Evolutionary conservation across 257 asterid genomes (phyloP).

Genomic region (Solanum sitiens): DNA sequence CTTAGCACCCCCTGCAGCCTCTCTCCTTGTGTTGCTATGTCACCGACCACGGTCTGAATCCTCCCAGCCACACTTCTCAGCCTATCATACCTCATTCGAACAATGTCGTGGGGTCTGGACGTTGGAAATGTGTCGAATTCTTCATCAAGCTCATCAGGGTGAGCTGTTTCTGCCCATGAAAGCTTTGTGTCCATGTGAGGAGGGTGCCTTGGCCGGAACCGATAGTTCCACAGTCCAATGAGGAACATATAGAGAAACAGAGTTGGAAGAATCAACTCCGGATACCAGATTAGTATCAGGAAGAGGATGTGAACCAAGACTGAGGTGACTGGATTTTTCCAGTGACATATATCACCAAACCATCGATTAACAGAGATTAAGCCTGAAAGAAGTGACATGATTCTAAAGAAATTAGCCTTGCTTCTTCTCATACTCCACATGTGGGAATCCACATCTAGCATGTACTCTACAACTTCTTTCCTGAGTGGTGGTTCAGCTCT

Average conservation of each 20-base stretch:
- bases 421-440: conserved; percentile 86
- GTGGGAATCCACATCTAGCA: conserved; percentile 68
- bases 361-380: conserved; percentile 33
- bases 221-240: conserved; percentile 63
- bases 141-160: conserved; percentile 68
- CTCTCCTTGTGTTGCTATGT: conserved; percentile 71
- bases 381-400: conserved; percentile 49
- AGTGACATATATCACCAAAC: conserved; percentile 41
- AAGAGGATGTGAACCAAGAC: conserved; percentile 54
- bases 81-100: conserved; percentile 66
- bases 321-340: conserved; percentile 54
- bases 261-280: conserved; percentile 65
- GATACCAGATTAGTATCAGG: conserved; percentile 50
- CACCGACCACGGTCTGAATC: conserved; percentile 73
- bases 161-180: conserved; percentile 58
- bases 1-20: conserved; percentile 47
- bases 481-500: conserved; percentile 74
- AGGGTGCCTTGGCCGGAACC: conserved; percentile 56
- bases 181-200: conserved; percentile 62
- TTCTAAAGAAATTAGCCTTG: conserved; percentile 61
- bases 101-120: conserved; percentile 24
- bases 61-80: conserved; percentile 64
- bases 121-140: conserved; percentile 73
- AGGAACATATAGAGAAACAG: conserved; percentile 41
- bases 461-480: conserved; percentile 65